Conservation (phyloP, 208 protist species). For the Angomonas deanei region DNA sequence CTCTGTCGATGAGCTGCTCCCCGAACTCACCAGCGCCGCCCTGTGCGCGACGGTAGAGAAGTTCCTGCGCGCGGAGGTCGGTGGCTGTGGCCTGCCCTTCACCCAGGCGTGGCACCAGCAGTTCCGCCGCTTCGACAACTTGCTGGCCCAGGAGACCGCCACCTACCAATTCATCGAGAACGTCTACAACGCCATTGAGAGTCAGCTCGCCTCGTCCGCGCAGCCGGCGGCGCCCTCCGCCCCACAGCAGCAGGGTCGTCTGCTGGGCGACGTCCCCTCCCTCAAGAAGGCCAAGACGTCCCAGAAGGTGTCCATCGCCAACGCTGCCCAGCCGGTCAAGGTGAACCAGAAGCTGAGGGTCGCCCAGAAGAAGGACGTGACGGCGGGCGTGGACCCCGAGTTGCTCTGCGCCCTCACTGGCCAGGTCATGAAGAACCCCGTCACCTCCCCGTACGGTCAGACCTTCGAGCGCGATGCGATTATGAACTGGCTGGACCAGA, state of each 20-base stretch:
- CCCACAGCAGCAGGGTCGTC: slow-evolving; percentile 11
- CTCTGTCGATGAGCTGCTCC: slow-evolving; percentile 36
- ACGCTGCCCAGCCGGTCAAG: slow-evolving; percentile 56
- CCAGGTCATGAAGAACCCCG: slow-evolving; percentile 88
- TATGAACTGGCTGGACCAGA: slow-evolving; percentile 79
- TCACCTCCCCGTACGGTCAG: slow-evolving; percentile 86
- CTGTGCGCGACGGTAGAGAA: slow-evolving; percentile 39
- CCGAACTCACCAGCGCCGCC: slow-evolving; percentile 47
- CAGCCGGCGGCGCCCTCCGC: slow-evolving; percentile 13
- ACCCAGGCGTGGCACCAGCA: slow-evolving; percentile 79
- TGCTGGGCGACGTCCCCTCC: slow-evolving; percentile 63
- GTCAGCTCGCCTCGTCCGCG: slow-evolving; percentile 19
- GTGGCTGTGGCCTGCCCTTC: slow-evolving; percentile 49
- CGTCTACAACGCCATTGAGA: slow-evolving; percentile 43
- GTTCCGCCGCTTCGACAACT: slow-evolving; percentile 62
- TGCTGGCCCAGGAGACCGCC: slow-evolving; percentile 50
- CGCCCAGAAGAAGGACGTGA: slow-evolving; percentile 31
- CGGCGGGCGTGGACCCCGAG: slow-evolving; percentile 46
- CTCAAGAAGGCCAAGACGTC: slow-evolving; percentile 36
- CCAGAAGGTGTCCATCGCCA: slow-evolving; percentile 75
- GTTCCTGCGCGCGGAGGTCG: slow-evolving; percentile 75
- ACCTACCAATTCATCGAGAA: slow-evolving; percentile 67
- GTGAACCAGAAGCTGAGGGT: slow-evolving; percentile 30
- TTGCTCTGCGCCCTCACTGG: slow-evolving; percentile 84
- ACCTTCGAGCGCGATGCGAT: slow-evolving; percentile 86